Conservation (phyloP, 768 basidiomycete species). For the Lactarius sanguifluus region DNA sequence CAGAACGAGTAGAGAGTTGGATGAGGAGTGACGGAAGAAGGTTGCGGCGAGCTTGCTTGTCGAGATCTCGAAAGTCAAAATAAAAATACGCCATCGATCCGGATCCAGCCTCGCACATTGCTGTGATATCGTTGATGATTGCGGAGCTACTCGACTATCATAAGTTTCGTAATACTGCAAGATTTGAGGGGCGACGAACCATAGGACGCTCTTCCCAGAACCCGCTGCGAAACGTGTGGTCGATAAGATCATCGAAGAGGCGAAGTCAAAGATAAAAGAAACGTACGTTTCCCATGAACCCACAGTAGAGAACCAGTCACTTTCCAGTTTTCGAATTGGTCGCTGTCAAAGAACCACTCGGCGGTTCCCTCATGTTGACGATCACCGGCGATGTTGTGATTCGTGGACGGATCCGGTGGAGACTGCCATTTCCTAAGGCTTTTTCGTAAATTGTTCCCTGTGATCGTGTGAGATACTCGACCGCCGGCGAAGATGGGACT, state of each 20-base stretch:
- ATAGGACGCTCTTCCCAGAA: no score
- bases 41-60: no score
- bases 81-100: no score
- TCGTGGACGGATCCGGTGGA: background rate
- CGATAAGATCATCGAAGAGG: background rate
- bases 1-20: no score
- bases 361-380: background rate
- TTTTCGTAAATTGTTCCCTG: background rate
- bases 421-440: background rate
- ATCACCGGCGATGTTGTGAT: background rate
- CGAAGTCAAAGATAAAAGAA: background rate
- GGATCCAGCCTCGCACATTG: background rate
- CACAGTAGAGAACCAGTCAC: background rate
- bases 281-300: background rate
- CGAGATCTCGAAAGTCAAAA: no score
- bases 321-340: background rate
- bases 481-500: background rate
- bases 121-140: background rate
- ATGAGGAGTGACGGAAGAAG: no score
- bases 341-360: background rate
- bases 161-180: background rate
- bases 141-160: background rate
- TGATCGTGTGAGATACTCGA: background rate
- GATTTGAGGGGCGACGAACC: background rate
- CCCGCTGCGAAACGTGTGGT: background rate